Conservation (phyloP, 805 yeast species). For the Saccharomycopsis javanensis region DNA sequence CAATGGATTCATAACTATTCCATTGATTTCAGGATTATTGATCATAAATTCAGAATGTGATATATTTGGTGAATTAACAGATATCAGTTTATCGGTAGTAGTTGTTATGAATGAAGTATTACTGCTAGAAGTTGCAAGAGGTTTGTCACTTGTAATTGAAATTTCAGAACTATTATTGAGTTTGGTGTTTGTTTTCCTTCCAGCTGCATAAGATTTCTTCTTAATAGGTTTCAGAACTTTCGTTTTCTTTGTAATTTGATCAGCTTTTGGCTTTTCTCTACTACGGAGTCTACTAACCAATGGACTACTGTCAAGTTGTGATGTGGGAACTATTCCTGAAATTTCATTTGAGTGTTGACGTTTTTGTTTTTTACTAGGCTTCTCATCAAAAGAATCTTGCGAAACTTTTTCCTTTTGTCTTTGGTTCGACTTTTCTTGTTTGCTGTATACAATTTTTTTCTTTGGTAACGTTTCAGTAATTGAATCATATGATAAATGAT, state of each 20-base stretch:
- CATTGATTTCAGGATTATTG: background rate
- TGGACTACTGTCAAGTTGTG: background rate
- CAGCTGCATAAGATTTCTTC: background rate
- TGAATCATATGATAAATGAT: background rate
- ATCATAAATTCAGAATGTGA: background rate
- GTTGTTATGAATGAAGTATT: background rate
- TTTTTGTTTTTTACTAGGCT: background rate
- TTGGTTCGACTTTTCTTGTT: background rate
- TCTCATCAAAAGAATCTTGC: too few relatives aligned
- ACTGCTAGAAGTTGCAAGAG: background rate
- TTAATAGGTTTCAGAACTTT: background rate
- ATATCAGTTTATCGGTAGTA: background rate
- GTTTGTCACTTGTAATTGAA: background rate
- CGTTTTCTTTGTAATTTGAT: background rate
- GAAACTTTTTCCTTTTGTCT: background rate
- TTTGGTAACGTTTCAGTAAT: background rate
- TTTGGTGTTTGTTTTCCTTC: background rate
- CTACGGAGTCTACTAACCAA: background rate
- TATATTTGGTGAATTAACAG: background rate
- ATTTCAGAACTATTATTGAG: background rate
- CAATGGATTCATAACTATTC: background rate
- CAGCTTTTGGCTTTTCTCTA: background rate
- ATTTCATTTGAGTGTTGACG: background rate
- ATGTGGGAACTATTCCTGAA: background rate
- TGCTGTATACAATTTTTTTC: background rate